A percentile compares a stretch with the other conserved stretches of the same genome.
Conservation (phyloP, 1,284 basidiomycete genomes). For the Grifola frondosa region DNA sequence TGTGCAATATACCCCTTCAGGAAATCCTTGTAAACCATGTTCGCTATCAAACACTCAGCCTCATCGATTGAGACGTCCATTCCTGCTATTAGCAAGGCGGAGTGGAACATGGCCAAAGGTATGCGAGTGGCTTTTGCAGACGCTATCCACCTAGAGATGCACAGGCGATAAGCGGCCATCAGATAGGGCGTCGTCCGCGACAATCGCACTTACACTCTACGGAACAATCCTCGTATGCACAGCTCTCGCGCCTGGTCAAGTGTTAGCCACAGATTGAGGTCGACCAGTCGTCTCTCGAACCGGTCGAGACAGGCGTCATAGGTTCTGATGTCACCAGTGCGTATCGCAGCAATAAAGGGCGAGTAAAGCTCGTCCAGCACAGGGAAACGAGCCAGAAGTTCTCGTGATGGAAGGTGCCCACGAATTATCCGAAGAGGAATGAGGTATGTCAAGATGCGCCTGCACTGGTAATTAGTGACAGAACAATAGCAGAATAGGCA, state of each 20-base stretch:
- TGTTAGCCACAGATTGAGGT: conserved; percentile 82
- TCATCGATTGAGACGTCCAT: conserved; percentile 68
- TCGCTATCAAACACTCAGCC: conserved; percentile 91
- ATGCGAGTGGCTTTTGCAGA: conserved; percentile 73
- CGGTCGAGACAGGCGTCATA: conserved; percentile 79
- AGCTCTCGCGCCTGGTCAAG: conserved; percentile 88
- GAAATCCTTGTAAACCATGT: conserved; percentile 91
- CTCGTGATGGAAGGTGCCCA: conserved; percentile 76
- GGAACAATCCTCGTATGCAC: conserved; percentile 83
- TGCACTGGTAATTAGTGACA: conserved; percentile 25
- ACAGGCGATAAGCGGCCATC: conserved; percentile 1
- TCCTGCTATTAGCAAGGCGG: conserved; percentile 67
- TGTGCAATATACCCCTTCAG: conserved; percentile 97
- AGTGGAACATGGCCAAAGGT: conserved; percentile 75
- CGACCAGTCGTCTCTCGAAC: conserved; percentile 70
- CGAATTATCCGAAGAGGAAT: conserved; percentile 86
- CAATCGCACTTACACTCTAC: conserved; percentile 67
- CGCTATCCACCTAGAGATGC: conserved; percentile 68
- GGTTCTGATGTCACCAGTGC: conserved; percentile 71
- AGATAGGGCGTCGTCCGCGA: neutral
- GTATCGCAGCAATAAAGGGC: conserved; percentile 81
- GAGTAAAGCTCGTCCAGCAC: conserved; percentile 72
- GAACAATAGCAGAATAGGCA: neutral
- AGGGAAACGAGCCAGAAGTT: conserved; percentile 71
- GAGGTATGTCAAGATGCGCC: conserved; percentile 88